Percentiles rank a stretch among this genome's conserved stretches.
Evolutionary conservation across 2,329 filamentous ascomycete genomes (phyloP).

Genomic region (Alternaria solani): DNA sequence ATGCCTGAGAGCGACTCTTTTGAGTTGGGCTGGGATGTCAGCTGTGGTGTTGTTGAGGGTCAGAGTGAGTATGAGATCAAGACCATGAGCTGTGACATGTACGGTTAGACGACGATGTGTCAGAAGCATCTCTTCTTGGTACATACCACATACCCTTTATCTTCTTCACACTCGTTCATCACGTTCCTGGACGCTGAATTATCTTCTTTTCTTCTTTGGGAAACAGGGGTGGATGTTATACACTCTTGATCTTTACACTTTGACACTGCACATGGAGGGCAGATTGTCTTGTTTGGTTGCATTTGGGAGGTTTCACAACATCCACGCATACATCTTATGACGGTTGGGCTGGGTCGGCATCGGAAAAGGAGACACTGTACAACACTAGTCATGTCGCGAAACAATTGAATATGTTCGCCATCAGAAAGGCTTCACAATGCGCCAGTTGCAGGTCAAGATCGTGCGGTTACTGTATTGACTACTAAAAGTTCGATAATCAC

Average conservation of each 20-base stretch:
- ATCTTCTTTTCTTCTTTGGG: neutral
- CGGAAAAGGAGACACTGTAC: neutral
- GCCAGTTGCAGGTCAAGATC: neutral
- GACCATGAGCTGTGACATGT: conserved; percentile 46
- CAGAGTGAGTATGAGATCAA: conserved; percentile 56
- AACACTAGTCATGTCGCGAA: neutral
- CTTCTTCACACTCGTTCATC: conserved; percentile 20
- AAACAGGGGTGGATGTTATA: neutral
- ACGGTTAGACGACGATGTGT: conserved; percentile 11
- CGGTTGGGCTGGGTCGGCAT: neutral
- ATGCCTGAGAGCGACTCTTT: conserved; percentile 34
- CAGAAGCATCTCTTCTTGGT: conserved; percentile 9
- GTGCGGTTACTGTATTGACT: neutral
- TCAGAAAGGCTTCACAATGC: neutral
- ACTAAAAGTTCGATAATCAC: neutral
- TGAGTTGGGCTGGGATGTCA: conserved; percentile 55
- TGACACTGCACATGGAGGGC: neutral
- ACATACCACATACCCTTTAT: neutral
- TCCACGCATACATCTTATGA: conserved; percentile 3
- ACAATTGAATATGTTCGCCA: conserved; percentile 5
- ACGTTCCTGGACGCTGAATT: conserved; percentile 18
- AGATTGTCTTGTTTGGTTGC: neutral
- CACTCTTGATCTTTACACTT: neutral
- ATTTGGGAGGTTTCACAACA: neutral
- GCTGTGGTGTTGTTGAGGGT: conserved; percentile 50